Conservation (phyloP, 2,329 filamentous ascomycete genomes). For the Botryosphaeria dothidea region DNA sequence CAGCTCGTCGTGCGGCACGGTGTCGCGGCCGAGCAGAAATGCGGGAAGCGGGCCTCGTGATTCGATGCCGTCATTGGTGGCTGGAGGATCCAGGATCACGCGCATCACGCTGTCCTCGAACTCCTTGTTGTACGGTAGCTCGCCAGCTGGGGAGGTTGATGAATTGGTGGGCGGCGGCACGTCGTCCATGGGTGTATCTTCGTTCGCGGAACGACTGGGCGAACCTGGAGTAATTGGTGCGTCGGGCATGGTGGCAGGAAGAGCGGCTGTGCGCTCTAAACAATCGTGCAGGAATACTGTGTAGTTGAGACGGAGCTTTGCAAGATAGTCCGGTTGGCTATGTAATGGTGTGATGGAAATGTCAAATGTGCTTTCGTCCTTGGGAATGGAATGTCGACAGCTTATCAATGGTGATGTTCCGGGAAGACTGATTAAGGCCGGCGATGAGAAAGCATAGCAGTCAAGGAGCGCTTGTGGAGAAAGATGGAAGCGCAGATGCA, state of each 20-base stretch:
- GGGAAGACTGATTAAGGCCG: no score
- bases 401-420: no score
- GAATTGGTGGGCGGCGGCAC: conserved; percentile 27
- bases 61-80: conserved; percentile 27
- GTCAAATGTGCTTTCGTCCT: no score
- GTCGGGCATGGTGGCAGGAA: conserved; percentile 20
- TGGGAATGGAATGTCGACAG: no score
- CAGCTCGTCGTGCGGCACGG: conserved; percentile 35
- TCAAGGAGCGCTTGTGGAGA: no score
- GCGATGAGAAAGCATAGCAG: no score
- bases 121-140: conserved; percentile 43
- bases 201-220: conserved; percentile 35
- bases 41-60: conserved; percentile 27
- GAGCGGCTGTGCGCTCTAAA: neutral
- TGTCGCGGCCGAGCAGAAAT: conserved; percentile 29
- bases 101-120: conserved; percentile 49
- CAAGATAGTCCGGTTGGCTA: neutral
- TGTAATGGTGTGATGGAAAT: no score
- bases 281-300: neutral
- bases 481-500: no score
- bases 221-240: conserved; percentile 26
- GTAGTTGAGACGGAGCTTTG: neutral
- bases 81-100: conserved; percentile 37
- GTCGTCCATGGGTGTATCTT: conserved; percentile 26
- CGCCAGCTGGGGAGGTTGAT: conserved; percentile 37